Evolutionary conservation across 805 yeast species (phyloP), one percentile per base, ranked within the genome.

Genomic region (Metschnikowia aberdeeniae): DNA sequence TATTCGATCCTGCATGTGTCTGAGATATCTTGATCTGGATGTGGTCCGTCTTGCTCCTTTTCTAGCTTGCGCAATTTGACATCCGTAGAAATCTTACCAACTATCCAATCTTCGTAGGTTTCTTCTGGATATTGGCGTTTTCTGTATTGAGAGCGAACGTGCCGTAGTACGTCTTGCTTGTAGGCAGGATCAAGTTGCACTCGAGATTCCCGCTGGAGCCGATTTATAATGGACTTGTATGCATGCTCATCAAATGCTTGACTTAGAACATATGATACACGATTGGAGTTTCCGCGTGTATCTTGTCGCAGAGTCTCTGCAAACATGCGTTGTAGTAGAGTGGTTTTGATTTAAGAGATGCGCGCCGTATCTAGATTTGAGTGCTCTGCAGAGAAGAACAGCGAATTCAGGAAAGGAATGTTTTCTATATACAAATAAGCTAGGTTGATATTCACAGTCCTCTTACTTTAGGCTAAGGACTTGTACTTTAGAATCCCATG

Each of bases 401-500:
- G 6, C n/a, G 24, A 36, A 11, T 36, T 12, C 10, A 8, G 8
- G 30, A 37, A 37, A n/a, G 42, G 24, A 31, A 22, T 31, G 30
- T 39, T 31, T 22, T 41, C 43, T 47, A 43, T 47, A 44, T 47
- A 47, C 40, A 42, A 28, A 17, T 41, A 24, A 37, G 40, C 32
- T 24, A 28, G 20, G 43, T 19, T 14, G 8, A 13, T 31, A 29
- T 37, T 29, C 28, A 37, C 34, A 37, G 34, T 29, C 27, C 34
- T 5, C 19, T n/a, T 20, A 22, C 33, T 6, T n/a, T 37, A 12
- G 28, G 34, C 28, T 30, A 20, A 28, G 27, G n/a, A 9, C 19
- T 7, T 12, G 26, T n/a, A 30, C 31, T 33, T 58, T 55, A 60
- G 60, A 60, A 60, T 41, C 63, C 72, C 70, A 65, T 66, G 36